Conservation (phyloP, 2,329 filamentous ascomycete species). For the Stagonosporopsis chrysanthemi region DNA sequence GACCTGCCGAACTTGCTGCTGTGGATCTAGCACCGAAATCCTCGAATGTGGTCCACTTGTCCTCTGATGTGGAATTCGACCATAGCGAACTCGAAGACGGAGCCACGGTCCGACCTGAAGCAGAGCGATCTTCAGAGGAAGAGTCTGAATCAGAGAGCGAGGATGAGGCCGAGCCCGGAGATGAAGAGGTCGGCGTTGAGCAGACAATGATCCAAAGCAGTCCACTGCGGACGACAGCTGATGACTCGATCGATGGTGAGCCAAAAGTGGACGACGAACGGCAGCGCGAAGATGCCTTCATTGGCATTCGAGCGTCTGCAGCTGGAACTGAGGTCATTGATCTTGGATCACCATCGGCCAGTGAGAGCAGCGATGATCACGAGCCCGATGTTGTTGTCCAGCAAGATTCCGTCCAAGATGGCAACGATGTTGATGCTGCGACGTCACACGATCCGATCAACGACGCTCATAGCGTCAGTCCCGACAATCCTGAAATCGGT, state of each 20-base stretch:
- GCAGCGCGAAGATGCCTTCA: background rate
- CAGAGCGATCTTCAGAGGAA: background rate
- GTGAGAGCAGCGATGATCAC: constrained; percentile 5
- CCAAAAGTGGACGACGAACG: background rate
- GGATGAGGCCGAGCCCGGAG: background rate
- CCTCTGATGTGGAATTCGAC: constrained; percentile 6
- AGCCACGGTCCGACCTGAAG: background rate
- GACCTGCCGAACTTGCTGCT: background rate
- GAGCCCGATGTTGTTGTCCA: background rate
- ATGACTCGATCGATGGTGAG: background rate
- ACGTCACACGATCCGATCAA: background rate
- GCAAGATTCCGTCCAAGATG: background rate
- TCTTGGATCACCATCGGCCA: constrained; percentile 29
- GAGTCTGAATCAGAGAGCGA: background rate
- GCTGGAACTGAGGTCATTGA: constrained; percentile 30
- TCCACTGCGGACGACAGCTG: background rate
- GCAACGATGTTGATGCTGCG: background rate
- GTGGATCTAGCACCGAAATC: background rate
- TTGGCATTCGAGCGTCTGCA: constrained; percentile 13
- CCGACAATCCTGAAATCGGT: background rate
- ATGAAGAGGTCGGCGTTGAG: background rate
- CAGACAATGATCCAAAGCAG: background rate
- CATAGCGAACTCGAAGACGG: background rate
- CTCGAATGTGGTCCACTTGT: background rate
- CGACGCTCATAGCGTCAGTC: too few relatives aligned